Evolutionary conservation across 1,284 basidiomycete species (phyloP).

Genomic region (Ceratobasidium theobromae): DNA sequence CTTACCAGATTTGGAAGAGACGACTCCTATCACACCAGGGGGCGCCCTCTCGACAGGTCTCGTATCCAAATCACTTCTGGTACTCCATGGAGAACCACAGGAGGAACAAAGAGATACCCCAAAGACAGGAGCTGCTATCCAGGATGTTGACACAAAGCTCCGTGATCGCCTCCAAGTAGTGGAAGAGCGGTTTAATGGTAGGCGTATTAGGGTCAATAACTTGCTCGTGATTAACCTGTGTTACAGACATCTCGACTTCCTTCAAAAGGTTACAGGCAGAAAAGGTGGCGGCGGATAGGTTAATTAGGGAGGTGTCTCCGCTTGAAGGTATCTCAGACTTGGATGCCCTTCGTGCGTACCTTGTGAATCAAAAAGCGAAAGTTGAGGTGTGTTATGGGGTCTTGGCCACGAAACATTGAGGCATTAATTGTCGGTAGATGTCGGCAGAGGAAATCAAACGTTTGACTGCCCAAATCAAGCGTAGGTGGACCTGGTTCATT

Average conservation of each 20-base stretch:
- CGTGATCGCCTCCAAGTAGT: conserved; percentile 65
- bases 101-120: neutral
- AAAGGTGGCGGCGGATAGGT: conserved; percentile 65
- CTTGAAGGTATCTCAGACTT: conserved; percentile 65
- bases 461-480: conserved; percentile 66
- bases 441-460: conserved; percentile 73
- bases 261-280: conserved; percentile 73
- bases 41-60: neutral
- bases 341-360: conserved; percentile 69
- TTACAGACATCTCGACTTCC: conserved; percentile 68
- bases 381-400: conserved; percentile 54
- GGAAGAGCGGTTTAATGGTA: conserved; percentile 72
- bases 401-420: neutral
- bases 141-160: conserved; percentile 54
- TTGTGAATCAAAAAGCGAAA: conserved; percentile 68
- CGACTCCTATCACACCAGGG: neutral
- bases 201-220: conserved; percentile 26
- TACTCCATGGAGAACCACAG: neutral
- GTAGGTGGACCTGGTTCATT: conserved; percentile 50
- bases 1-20: neutral
- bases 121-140: conserved; percentile 34
- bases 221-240: conserved; percentile 2
- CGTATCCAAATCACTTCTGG: neutral
- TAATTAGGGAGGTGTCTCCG: conserved; percentile 74
- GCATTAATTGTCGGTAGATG: conserved; percentile 49